Conservation (phyloP, 106 monocot genomes). For the Allium sativum region DNA sequence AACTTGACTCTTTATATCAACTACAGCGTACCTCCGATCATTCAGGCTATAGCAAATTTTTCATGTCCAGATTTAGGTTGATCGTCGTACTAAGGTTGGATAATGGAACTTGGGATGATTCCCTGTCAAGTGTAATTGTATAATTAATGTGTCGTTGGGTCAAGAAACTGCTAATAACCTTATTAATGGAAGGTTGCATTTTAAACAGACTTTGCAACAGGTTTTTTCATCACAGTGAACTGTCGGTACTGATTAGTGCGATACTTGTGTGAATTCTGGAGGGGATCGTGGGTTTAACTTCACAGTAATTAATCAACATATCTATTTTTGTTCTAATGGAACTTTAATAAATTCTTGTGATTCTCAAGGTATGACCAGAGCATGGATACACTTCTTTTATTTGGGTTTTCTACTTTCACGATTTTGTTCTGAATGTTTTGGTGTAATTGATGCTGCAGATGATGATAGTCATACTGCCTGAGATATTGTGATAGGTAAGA, state of each 20-base stretch:
- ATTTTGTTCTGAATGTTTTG: background rate
- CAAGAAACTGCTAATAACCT: background rate
- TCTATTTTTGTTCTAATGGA: conserved; percentile 13
- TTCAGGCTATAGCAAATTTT: no score
- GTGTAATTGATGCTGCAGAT: conserved; percentile 2
- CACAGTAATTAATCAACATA: background rate
- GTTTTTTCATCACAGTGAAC: conserved; percentile 17
- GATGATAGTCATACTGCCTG: background rate
- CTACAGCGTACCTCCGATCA: no score
- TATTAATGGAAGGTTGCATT: background rate
- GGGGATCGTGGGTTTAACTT: conserved; percentile 20
- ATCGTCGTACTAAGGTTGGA: background rate
- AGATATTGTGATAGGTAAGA: background rate
- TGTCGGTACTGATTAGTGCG: conserved; percentile 16
- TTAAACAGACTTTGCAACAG: conserved; percentile 3
- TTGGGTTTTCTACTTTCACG: background rate
- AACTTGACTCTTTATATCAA: no score
- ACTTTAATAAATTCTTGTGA: background rate
- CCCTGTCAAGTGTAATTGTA: background rate
- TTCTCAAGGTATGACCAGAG: background rate
- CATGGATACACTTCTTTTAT: background rate
- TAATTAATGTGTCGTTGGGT: background rate
- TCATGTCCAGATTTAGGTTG: no score
- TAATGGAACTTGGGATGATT: background rate
- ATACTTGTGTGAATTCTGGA: conserved; percentile 7